Evolutionary conservation across 352 stramenopile genomes (phyloP).

Genomic region (Phytophthora tentaculata): DNA sequence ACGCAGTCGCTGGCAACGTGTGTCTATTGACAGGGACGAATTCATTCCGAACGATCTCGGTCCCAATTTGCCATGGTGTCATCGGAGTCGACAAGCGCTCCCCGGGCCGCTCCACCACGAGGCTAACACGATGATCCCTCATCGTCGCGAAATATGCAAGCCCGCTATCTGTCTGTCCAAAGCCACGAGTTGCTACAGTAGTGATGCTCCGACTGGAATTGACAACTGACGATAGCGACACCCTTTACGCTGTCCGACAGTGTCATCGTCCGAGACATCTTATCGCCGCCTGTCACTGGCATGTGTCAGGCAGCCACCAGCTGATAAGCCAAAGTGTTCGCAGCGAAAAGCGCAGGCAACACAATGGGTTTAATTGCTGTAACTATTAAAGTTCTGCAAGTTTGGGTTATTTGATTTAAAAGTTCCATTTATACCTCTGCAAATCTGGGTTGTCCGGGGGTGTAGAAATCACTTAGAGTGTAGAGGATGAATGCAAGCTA

Average conservation of each 20-base stretch:
- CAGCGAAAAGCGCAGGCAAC: not conserved
- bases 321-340: not conserved
- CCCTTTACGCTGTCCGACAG: slow-evolving; percentile 22
- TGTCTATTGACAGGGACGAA: not conserved
- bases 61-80: slow-evolving; percentile 34
- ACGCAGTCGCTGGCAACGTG: slow-evolving; percentile 30
- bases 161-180: not conserved
- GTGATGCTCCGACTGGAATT: not conserved
- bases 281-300: slow-evolving; percentile 37
- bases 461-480: slow-evolving; percentile 14
- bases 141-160: slow-evolving; percentile 17
- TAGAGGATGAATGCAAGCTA: slow-evolving; percentile 22
- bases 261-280: slow-evolving; percentile 29
- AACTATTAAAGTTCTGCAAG: no score
- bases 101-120: slow-evolving; percentile 22
- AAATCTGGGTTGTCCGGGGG: no score
- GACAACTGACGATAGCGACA: slow-evolving; percentile 8
- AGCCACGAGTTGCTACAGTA: not conserved
- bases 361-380: no score
- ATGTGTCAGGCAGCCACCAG: slow-evolving; percentile 29
- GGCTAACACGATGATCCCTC: slow-evolving; percentile 23
- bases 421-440: no score
- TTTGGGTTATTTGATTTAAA: not conserved
- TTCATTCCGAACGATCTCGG: slow-evolving; percentile 25
- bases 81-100: slow-evolving; percentile 22